Base-by-base conservation (phyloP, 2,329 filamentous ascomycete species). In the Monilinia aucupariae region DNA sequence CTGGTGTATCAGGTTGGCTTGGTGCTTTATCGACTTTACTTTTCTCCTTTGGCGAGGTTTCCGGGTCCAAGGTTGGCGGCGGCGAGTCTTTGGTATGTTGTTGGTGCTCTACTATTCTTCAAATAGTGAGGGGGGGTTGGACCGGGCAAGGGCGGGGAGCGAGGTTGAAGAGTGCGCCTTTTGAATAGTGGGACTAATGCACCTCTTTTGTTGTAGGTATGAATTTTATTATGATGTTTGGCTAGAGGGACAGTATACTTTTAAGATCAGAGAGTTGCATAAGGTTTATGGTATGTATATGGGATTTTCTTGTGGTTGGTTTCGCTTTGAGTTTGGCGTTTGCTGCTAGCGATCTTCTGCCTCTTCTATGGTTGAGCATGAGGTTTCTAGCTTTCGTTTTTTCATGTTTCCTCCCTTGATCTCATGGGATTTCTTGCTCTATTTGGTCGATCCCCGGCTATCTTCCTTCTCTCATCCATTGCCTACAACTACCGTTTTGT, bases 151-250 rank as follows among this genome's bases (percentile, higher is more conserved):
- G 7, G 10, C 15, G 12, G 10, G 22, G 4, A 30, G 5, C 2
- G 4, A n/a, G 34, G n/a, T 39, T 12, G 2, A 15, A 5, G 37
- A 39, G 37, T 13, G 37, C 15, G 13, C 12, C 9, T 15, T 15
- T 39, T 39, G 37, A 4, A 39, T 39, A 4, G 4, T 22, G 17
- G 49, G 7, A 32, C 53, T 45, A 32, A 45, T 32, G 2, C 25
- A 43, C 12, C 17, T 22, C 22, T 30, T 43, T 10, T n/a, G 30
- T 30, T 15, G n/a, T 17, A 54, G 50, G 43, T 56, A 62, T 30
- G 51, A 62, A 30, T 62, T 56, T 20, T 58, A 62, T 3, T 58
- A 62, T 39, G 50, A 62, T n/a, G 43, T 62, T n/a, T 56, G 50
- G 32, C 45, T 41, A 20, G 43, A 37, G 15, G 60, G 60, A 17